phyloP scores from a whole-genome alignment of 2,329 filamentous ascomycete species.

The Xylaria sp. region DNA sequence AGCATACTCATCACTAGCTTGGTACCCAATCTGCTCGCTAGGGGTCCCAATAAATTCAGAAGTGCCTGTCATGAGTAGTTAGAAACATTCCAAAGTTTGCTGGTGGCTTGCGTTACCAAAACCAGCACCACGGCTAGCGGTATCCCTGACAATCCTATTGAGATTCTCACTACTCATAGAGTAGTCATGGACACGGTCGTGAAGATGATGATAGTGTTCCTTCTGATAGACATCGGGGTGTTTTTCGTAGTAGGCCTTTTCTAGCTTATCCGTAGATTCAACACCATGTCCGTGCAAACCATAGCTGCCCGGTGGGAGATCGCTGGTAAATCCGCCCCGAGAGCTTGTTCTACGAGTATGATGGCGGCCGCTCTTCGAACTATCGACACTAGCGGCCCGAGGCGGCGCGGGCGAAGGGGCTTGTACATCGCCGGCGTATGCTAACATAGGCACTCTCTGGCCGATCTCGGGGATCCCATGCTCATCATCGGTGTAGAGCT shows the following conservation, averaged over 20 bases:
- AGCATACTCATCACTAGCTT: conserved; percentile 85
- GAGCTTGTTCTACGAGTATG: conserved; percentile 79
- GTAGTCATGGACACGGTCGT: conserved; percentile 73
- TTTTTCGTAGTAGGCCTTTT: conserved; percentile 92
- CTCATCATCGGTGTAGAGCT: conserved; percentile 72
- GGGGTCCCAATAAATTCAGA: conserved; percentile 77
- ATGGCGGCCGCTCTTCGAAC: conserved; percentile 56
- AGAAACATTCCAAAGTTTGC: conserved; percentile 48
- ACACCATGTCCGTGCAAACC: conserved; percentile 90
- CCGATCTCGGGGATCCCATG: conserved; percentile 94
- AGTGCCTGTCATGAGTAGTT: conserved; percentile 63
- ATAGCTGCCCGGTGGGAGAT: conserved; percentile 86
- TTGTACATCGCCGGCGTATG: conserved; percentile 92
- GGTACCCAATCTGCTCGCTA: conserved; percentile 89
- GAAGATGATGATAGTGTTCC: conserved; percentile 69
- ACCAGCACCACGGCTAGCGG: conserved; percentile 63
- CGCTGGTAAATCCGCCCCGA: conserved; percentile 67
- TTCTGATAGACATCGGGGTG: conserved; percentile 85
- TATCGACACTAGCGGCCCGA: conserved; percentile 51
- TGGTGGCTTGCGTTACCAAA: conserved; percentile 57
- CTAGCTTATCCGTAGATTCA: conserved; percentile 79
- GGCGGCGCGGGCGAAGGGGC: conserved; percentile 86
- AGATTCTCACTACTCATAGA: conserved; percentile 89
- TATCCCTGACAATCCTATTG: conserved; percentile 86
- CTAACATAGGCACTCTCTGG: conserved; percentile 91